Conservation (phyloP, 768 basidiomycete species). For the Phlebiopsis flavidoalba region DNA sequence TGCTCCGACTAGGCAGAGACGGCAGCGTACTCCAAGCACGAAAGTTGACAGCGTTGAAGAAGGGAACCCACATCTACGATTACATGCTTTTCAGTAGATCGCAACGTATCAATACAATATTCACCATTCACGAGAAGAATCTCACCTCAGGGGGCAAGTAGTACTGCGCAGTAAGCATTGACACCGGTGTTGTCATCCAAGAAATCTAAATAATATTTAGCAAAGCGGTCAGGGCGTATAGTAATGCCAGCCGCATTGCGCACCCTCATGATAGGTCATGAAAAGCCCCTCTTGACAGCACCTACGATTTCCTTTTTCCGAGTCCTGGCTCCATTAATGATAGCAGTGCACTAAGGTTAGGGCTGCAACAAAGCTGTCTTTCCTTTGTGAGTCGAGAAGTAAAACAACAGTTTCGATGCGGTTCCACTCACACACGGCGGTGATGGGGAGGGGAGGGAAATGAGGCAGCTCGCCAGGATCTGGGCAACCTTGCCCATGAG, state of each 20-base stretch:
- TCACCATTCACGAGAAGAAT: neutral
- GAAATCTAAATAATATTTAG: slow-evolving; percentile 46
- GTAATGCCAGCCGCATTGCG: slow-evolving; percentile 10
- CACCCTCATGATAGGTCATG: slow-evolving; percentile 68
- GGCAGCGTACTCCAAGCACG: slow-evolving; percentile 58
- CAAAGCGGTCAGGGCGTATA: neutral
- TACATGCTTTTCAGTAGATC: neutral
- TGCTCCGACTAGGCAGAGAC: neutral
- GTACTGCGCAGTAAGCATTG: slow-evolving; percentile 71
- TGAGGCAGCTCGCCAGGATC: slow-evolving; percentile 69
- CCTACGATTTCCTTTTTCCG: slow-evolving; percentile 56
- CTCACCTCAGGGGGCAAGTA: slow-evolving; percentile 73
- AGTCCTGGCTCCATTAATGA: slow-evolving; percentile 77
- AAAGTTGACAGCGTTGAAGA: slow-evolving; percentile 81
- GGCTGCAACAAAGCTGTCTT: slow-evolving; percentile 35
- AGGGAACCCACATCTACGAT: slow-evolving; percentile 81
- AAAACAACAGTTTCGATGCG: too few species aligned
- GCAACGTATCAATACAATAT: neutral
- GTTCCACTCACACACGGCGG: slow-evolving; percentile 49
- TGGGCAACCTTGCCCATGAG: slow-evolving; percentile 57
- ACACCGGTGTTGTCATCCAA: slow-evolving; percentile 75
- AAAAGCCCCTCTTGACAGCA: slow-evolving; percentile 71
- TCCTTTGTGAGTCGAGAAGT: too few species aligned
- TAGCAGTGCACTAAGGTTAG: slow-evolving; percentile 75
- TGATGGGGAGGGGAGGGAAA: slow-evolving; percentile 79